These are phyloP conservation scores for Noccaea bulbosa DNA, from an alignment of 345 rosid genomes.

Conservation along the genomic window DNA sequence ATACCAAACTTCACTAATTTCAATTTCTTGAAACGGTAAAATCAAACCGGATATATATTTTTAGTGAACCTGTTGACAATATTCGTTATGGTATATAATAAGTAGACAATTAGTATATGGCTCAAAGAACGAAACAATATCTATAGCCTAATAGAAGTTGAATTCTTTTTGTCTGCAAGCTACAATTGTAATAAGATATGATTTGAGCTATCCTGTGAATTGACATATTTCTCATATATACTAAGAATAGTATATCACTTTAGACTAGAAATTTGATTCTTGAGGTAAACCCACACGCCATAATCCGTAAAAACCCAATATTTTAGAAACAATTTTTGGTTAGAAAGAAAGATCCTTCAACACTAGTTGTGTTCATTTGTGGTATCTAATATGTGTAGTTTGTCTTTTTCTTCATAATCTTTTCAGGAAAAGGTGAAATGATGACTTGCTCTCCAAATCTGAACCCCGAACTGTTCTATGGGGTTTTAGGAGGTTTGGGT, in stretches of 20 bases:
- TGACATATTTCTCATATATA: neutral
- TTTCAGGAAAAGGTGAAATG: slow-evolving; percentile 68
- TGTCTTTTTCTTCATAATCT: slow-evolving; percentile 9
- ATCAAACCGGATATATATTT: no score
- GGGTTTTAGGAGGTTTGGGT: slow-evolving; percentile 79
- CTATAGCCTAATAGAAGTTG: slow-evolving; percentile 1
- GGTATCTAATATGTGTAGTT: slow-evolving; percentile 6
- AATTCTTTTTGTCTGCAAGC: slow-evolving; percentile 17
- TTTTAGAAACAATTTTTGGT: slow-evolving; percentile 5
- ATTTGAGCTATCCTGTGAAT: neutral
- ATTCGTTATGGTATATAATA: neutral
- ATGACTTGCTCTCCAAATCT: slow-evolving; percentile 57
- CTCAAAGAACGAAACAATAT: neutral
- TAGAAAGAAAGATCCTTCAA: slow-evolving; percentile 17
- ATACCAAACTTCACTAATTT: neutral
- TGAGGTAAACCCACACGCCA: slow-evolving; percentile 29
- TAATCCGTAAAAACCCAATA: neutral
- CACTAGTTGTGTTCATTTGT: slow-evolving; percentile 8
- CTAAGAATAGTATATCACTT: neutral
- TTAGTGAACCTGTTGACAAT: no score
- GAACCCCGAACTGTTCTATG: slow-evolving; percentile 66
- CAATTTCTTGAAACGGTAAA: no score
- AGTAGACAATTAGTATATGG: neutral
- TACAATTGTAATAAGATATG: neutral
- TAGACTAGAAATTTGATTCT: slow-evolving; percentile 16